Conservation (phyloP, 352 stramenopile genomes). For the Pythium scleroteichum region DNA sequence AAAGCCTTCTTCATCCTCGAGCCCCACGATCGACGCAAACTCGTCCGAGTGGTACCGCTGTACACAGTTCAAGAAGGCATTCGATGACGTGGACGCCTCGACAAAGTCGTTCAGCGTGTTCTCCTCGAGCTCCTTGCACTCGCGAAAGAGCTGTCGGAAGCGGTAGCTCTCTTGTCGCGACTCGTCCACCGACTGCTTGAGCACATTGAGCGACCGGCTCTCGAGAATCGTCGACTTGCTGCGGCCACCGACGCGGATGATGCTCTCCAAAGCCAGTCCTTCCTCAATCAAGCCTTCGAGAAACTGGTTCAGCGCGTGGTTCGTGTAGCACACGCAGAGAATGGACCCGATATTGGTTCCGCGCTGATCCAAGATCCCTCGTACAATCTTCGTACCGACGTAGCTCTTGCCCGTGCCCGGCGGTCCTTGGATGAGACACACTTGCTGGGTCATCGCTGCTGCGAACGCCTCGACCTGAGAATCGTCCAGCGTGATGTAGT, state of each 20-base stretch:
- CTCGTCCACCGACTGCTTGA: neutral
- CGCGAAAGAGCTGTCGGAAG: constrained; percentile 7
- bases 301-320: constrained; percentile 91
- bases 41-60: constrained; percentile 31
- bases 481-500: constrained; percentile 40
- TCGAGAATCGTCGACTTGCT: constrained; percentile 51
- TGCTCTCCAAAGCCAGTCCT: constrained; percentile 33
- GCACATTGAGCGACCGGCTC: constrained; percentile 10
- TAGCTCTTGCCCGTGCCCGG: constrained; percentile 85
- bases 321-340: constrained; percentile 89
- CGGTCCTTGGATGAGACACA: constrained; percentile 83
- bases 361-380: constrained; percentile 51
- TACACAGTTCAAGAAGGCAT: constrained; percentile 27
- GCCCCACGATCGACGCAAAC: constrained; percentile 4
- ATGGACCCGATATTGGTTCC: constrained; percentile 44
- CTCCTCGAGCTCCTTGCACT: constrained; percentile 40
- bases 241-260: constrained; percentile 77
- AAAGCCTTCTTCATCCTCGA: constrained; percentile 9
- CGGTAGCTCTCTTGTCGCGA: constrained; percentile 9
- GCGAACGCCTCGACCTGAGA: constrained; percentile 70
- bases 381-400: constrained; percentile 73
- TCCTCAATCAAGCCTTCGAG: constrained; percentile 75
- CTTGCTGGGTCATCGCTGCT: constrained; percentile 62
- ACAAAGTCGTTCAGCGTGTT: constrained; percentile 10
- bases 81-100: constrained; percentile 7